Base-by-base conservation (phyloP, 2,329 filamentous ascomycete genomes). In the Microcyclospora tardicrescens region DNA sequence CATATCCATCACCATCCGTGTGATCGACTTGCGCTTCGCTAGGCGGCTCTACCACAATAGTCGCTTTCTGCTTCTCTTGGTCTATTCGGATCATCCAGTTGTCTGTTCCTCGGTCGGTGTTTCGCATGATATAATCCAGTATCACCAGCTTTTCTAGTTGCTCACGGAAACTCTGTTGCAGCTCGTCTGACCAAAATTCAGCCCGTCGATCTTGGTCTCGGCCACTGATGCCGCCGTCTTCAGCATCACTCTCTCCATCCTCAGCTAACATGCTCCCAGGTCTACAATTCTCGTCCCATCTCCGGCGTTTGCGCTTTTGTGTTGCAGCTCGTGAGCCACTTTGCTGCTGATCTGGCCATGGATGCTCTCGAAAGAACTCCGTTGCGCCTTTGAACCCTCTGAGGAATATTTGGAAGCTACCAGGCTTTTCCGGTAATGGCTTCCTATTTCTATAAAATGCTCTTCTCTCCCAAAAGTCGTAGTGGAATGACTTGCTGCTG, bases 21-120 rank as follows among this genome's bases (percentile, higher is more conserved):
- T 61, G 38, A 24, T 24, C 19, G 8, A 24, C 19, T 60, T 40
- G 37, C 2, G 45, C 37, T 9, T 48, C 41, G 57, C 51, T 84
- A 55, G 68, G 93, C 10, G 87, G 84, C 43, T 95, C 86, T 1
- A 85, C 85, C 12, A 81, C 79, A 47, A 98, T 84, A 6, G 82
- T 84, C 10, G 91, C 89, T 52, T 81, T 75, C 54, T 91, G 77
- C 2, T 74, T 78, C 50, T 85, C 75, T 71, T 79, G 84, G 60
- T 98, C 87, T 27, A 98, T 84, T 60, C 85, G 91, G 57, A 98
- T 86, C 91, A 98, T 98, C 91, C 91, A 98, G 53, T 98, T 98
- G 59, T 98, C 91, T 40, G 95, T 68, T 2, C 91, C 91, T 62
- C 91, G 76, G 59, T 98, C 91, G 2, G 91, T 98, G 57, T 98